Evolutionary conservation across 2,329 filamentous ascomycete genomes (phyloP), one percentile per base, ranked within the genome.

Genomic region (Trichophyton verrucosum): DNA sequence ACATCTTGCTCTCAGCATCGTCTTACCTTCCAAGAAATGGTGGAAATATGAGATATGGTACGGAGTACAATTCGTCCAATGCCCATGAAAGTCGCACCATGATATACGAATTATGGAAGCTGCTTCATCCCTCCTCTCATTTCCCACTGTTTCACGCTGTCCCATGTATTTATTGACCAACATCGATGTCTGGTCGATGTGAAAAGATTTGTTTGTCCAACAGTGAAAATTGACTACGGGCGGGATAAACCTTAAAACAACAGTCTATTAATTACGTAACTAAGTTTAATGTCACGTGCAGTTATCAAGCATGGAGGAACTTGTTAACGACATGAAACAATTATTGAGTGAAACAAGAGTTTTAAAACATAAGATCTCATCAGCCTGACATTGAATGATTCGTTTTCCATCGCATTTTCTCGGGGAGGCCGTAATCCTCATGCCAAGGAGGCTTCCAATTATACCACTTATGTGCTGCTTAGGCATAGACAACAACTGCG

Each of bases 401-500:
- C 33, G 11, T 38, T 38, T 11, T 38, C 33, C 33, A 3, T 51
- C 20, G 22, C 40, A 44, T 44, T 15, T 11, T 24, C 3, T 51
- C 20, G 5, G 11, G 2, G 24, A 27, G 13, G 22, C 17, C 7
- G 44, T 22, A 20, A 9, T 20, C 1, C 27, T 17, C 17, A 3
- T 20, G 6, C 6, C 20, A 11, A 20, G 8, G 3, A 11, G 3
- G 4, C 8, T 3, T 27, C 13, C 20, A 24, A 30, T 22, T 24
- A 24, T 30, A 38, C 33, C 42, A 24, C 9, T 47, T 6, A 6
- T 22, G 3, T 3, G 6, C 13, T 15, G 3, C 8, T 55, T 36
- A 63, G 47, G 51, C 51, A 47, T 61, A 63, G 24, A 40, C 61
- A 27, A 51, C 61, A 57, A 51, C 51, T 33, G 57, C 60, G 9